Evolutionary conservation across 2,329 filamentous ascomycete genomes (phyloP).

Genomic region (Epichloe gansuensis): DNA sequence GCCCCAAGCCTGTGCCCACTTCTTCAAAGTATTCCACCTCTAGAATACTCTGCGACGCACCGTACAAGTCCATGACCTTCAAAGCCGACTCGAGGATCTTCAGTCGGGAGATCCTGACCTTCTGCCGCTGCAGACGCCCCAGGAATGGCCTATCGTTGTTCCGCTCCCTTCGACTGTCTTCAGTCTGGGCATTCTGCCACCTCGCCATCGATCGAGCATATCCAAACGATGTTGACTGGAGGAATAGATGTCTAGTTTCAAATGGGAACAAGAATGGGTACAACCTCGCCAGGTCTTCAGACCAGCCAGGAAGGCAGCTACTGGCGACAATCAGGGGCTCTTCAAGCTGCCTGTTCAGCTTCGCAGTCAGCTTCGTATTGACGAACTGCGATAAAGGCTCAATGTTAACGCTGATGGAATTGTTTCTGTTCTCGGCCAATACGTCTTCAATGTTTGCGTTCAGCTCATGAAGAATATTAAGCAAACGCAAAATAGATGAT

Average conservation of each 20-base stretch:
- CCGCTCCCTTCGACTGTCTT: constrained; percentile 66
- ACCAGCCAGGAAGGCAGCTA: constrained; percentile 91
- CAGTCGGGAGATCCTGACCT: constrained; percentile 91
- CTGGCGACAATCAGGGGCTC: constrained; percentile 95
- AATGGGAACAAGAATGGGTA: constrained; percentile 98
- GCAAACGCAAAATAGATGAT: constrained; percentile 71
- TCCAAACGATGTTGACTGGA: constrained; percentile 95
- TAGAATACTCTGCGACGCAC: constrained; percentile 86
- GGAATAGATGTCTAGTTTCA: constrained; percentile 89
- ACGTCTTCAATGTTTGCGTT: constrained; percentile 92
- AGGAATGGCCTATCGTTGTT: constrained; percentile 86
- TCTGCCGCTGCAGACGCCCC: constrained; percentile 84
- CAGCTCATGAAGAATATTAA: constrained; percentile 83
- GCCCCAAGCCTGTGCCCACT: constrained; percentile 88
- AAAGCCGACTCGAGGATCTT: constrained; percentile 92
- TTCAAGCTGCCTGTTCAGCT: constrained; percentile 91
- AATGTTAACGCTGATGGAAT: constrained; percentile 54
- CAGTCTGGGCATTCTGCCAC: constrained; percentile 85
- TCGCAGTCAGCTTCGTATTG: constrained; percentile 95
- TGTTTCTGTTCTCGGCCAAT: constrained; percentile 58
- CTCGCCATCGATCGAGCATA: constrained; percentile 95
- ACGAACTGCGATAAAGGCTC: constrained; percentile 91
- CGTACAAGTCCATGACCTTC: constrained; percentile 98
- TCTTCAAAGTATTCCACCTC: constrained; percentile 99
- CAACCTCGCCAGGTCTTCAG: constrained; percentile 80